Evolutionary conservation across 192 early-diverging fungal genomes (phyloP).

Genomic region (Haplosporangium gracile): DNA sequence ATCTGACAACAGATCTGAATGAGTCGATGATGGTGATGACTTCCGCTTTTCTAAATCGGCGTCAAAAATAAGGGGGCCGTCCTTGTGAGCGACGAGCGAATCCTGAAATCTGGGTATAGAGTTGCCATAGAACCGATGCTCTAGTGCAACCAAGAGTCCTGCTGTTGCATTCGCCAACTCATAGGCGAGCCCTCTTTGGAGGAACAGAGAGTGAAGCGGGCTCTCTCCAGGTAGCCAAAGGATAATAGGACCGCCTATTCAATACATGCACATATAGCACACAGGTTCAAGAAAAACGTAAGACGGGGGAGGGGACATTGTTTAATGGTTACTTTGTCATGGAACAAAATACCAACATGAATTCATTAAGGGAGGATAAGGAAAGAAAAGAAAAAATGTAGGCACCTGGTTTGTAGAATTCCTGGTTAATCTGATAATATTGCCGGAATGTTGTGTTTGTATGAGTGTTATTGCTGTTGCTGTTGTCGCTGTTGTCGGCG

Average conservation of each 20-base stretch:
- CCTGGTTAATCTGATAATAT: conserved; percentile 32
- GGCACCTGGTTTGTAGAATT: conserved; percentile 53
- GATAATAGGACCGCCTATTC: conserved; percentile 40
- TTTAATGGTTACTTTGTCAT: too few relatives aligned
- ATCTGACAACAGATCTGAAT: neutral
- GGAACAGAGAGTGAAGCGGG: conserved; percentile 37
- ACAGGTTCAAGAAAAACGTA: too few relatives aligned
- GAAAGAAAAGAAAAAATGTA: neutral
- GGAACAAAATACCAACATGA: neutral
- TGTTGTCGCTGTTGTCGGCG: neutral
- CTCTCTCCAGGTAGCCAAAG: conserved; percentile 47
- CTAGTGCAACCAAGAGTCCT: conserved; percentile 70
- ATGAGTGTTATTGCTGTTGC: neutral
- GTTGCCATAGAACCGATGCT: conserved; percentile 78
- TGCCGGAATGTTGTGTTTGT: conserved; percentile 34
- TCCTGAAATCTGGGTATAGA: conserved; percentile 60
- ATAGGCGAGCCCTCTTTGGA: conserved; percentile 37
- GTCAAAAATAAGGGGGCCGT: neutral
- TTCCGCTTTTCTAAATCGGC: neutral
- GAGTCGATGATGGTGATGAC: neutral
- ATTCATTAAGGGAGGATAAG: neutral
- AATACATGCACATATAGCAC: neutral
- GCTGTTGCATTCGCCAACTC: conserved; percentile 68
- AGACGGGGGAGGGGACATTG: neutral
- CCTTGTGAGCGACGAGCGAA: neutral